Evolutionary conservation across 768 basidiomycete species (phyloP).

Genomic region (Auricularia heimuer): DNA sequence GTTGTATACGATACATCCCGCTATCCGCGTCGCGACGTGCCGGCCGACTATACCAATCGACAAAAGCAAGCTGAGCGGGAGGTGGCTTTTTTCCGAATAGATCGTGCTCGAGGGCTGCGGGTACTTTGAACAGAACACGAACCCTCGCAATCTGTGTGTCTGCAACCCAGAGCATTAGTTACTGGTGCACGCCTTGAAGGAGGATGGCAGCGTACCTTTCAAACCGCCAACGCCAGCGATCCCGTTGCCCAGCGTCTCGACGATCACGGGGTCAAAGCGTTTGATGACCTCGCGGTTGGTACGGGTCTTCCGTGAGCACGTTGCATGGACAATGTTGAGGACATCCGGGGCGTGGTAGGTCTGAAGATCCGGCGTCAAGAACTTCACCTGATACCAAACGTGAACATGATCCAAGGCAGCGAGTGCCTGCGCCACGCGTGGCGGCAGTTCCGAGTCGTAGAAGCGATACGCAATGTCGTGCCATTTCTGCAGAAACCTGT

Average conservation of each 20-base stretch:
- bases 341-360: conserved; percentile 18
- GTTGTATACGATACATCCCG: not conserved
- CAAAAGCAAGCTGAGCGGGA: conserved; percentile 17
- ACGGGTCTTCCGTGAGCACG: conserved; percentile 6
- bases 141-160: conserved; percentile 20
- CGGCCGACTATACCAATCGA: conserved; percentile 20
- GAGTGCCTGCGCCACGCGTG: not conserved
- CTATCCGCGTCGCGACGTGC: not conserved
- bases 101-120: not conserved
- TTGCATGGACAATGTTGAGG: conserved; percentile 11
- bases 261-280: conserved; percentile 28
- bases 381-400: conserved; percentile 24
- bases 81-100: conserved; percentile 7
- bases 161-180: conserved; percentile 2
- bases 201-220: conserved; percentile 11
- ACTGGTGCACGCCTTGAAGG: not conserved
- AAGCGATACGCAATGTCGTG: not conserved
- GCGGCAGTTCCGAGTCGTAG: not conserved
- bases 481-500: not conserved
- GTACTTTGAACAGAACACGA: conserved; percentile 17
- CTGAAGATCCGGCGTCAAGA: conserved; percentile 13
- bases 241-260: conserved; percentile 11
- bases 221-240: conserved; percentile 4
- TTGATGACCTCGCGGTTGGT: not conserved
- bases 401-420: not conserved